Evolutionary conservation across 768 basidiomycete species (phyloP).

Genomic region (Trametes cingulata): DNA sequence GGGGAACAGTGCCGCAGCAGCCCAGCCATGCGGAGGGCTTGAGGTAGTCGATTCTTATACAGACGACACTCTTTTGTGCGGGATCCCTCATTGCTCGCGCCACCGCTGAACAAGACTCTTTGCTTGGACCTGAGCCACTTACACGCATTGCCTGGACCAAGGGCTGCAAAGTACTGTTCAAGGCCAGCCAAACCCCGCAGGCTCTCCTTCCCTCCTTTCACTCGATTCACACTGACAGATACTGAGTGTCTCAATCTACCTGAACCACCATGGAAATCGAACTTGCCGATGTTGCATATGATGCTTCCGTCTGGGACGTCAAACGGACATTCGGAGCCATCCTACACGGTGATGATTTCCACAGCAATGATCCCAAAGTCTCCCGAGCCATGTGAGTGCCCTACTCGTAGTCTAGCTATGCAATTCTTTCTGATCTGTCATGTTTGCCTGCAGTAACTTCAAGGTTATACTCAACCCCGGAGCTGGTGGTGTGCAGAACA

Average conservation of each 20-base stretch:
- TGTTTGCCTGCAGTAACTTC: constrained; percentile 54
- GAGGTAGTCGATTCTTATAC: not conserved
- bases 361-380: constrained; percentile 32
- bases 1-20: not conserved
- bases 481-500: constrained; percentile 53
- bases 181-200: not conserved
- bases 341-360: constrained; percentile 58
- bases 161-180: no score
- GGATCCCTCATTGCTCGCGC: not conserved
- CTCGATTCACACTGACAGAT: not conserved
- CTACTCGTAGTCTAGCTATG: not conserved
- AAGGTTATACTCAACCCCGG: constrained; percentile 52
- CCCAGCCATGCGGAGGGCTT: not conserved
- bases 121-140: constrained; percentile 13
- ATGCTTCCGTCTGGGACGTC: constrained; percentile 54
- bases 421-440: constrained; percentile 26
- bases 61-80: not conserved
- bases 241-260: not conserved
- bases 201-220: not conserved
- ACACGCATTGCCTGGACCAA: not conserved
- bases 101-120: not conserved
- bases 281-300: constrained; percentile 35
- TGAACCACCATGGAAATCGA: constrained; percentile 39
- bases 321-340: constrained; percentile 55
- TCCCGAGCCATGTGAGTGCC: constrained; percentile 24